Base-by-base conservation (phyloP, 306 rosid genomes). In the Lablab purpureus region DNA sequence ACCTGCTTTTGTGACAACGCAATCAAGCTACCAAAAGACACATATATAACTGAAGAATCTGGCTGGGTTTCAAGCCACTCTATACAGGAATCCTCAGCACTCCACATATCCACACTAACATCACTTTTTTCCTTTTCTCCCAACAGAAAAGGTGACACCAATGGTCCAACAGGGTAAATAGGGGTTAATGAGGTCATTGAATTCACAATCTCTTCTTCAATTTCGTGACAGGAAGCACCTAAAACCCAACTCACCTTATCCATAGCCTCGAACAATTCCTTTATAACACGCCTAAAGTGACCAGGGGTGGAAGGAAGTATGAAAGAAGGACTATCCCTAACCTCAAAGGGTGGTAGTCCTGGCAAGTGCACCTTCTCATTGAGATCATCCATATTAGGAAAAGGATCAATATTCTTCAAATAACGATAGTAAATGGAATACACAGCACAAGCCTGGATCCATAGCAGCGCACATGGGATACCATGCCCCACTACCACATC, bases 391-490 rank as follows among this genome's bases (percentile, higher is more conserved):
- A 90, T 41, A 17, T 56, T 32, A 0, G 84, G 81, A 30, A 87
- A 86, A 0, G 4, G 0, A 21, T 81, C 18, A 0, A 9, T 55
- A 12, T 72, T 65, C 30, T 81, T 84, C 22, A 30, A 75, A 75
- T 75, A 83, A n/a, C 76, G 88, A 13, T 84, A 87, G 15, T 77
- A 82, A 19, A 91, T 83, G 6, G 93, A 89, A 70, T 75, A 91
- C 5, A 74, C 4, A 0, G 91, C 81, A 34, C 82, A 76, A 2
- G 93, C 83, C 50, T 89, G 96, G 76, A 87, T 84, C 96, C 97
- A 91, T 15, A 89, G 90, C 68, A 85, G 6, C 0, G 90, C 93
- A 37, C 90, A 88, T 3, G 90, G 93, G 77, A 87, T 85, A 3
- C 40, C 56, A 62, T 80, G 86, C 0, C 82, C 60, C 0, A 63